A percentile compares a stretch with the other conserved stretches of the same genome.
phyloP scores from a whole-genome alignment of 768 basidiomycete species.

The Tubosaeta brunneosetosa region DNA sequence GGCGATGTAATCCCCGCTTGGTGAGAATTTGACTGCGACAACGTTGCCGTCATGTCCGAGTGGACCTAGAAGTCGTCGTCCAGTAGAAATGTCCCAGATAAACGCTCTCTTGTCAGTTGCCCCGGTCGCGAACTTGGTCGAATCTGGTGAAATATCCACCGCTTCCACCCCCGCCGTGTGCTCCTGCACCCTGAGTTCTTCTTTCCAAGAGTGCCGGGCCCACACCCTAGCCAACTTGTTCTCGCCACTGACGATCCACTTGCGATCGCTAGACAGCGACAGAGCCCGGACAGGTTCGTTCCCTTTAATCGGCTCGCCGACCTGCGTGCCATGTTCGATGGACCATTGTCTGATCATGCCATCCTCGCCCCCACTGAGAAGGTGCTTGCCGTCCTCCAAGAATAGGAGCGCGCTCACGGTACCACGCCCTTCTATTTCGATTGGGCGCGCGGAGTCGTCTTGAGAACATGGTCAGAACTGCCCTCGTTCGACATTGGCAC shows the following conservation, averaged over 20 bases:
- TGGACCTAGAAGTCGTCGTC: slow-evolving; percentile 5
- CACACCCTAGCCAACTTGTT: neutral
- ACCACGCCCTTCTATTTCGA: neutral
- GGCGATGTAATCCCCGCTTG: neutral
- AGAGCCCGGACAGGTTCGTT: neutral
- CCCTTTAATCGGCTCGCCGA: neutral
- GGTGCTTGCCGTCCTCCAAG: neutral
- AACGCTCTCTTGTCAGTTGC: neutral
- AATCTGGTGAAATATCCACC: slow-evolving; percentile 2
- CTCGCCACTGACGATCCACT: neutral
- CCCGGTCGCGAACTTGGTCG: slow-evolving; percentile 4
- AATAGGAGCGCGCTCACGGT: neutral
- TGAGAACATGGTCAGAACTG: neutral
- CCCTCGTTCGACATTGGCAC: neutral
- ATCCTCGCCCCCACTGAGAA: neutral
- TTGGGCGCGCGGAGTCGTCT: neutral
- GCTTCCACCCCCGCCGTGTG: neutral
- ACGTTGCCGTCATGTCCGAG: slow-evolving; percentile 1
- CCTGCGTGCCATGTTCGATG: neutral
- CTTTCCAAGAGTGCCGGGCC: neutral
- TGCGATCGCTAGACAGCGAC: neutral
- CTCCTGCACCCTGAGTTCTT: neutral
- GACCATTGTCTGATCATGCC: neutral
- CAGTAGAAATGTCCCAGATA: slow-evolving; percentile 7
- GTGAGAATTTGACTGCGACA: slow-evolving; percentile 4